Base-by-base conservation (phyloP, 2,329 filamentous ascomycete genomes). In the Onygenales sp. region DNA sequence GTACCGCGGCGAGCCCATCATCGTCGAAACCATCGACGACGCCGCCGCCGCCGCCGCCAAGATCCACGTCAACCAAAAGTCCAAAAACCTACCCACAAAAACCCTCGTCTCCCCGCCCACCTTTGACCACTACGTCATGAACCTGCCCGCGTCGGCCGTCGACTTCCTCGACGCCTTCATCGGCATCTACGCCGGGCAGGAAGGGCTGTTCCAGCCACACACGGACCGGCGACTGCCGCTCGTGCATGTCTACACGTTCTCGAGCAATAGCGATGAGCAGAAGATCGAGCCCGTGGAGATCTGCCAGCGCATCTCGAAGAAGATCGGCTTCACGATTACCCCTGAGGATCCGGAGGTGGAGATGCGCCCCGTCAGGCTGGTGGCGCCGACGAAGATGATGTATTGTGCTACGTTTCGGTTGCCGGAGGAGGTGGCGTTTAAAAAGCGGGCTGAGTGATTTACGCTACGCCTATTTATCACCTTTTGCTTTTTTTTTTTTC, bases 51-150 rank as follows among this genome's bases (percentile, higher is more conserved):
- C 72, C 8, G 13, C 9, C 39, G 72, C 72, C 8, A 82, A 77
- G 64, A 43, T 55, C 3, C 56, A 59, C n/a, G 58, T 51, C 39
- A 59, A 57, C 42, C 58, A 63, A 57, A 60, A 59, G 52, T 39
- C 63, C 54, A 60, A 53, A 63, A 54, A 53, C 33, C 7, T 55
- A 49, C 36, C 38, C 9, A 50, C 60, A 52, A 56, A 61, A 57
- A 48, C 53, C 52, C 52, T 58, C 48, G 60, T 60, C 31, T 66
- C 67, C 45, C 92, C 92, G 2, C 78, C 78, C 2, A 84, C 85
- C 39, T 88, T 97, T 66, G 80, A 84, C n/a, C 93, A 97, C 74
- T 98, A 91, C 68, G 87, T 97, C 60, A 96, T 98, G 89, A 98
- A 98, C 71, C 84, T 98, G 13, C 93, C 93, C 0, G 93, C 91